Evolutionary conservation across 129 eudicot species (phyloP).

Genomic region (Heracleum sosnowskyi): DNA sequence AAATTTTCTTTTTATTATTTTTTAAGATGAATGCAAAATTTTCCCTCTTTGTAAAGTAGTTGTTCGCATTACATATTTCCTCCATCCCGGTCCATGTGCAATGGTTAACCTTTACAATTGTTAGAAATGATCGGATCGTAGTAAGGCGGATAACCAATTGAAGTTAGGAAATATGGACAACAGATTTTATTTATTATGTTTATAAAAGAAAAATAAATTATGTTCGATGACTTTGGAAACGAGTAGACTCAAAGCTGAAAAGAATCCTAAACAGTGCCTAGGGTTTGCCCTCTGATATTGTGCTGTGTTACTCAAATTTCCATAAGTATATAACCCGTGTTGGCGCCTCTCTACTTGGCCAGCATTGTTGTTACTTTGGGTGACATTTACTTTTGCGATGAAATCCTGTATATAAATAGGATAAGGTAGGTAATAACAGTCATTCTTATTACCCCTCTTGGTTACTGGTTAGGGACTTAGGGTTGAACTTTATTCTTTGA

Average conservation of each 20-base stretch:
- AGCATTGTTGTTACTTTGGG: not conserved
- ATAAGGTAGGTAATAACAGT: not conserved
- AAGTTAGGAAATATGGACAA: not conserved
- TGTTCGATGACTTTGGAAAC: not conserved
- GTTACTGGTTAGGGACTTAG: not conserved
- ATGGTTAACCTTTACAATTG: not conserved
- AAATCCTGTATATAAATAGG: not conserved
- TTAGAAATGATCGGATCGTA: not conserved
- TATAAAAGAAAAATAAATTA: not conserved
- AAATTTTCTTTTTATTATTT: no score
- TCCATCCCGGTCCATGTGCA: not conserved
- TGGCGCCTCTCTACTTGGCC: not conserved
- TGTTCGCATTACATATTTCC: not conserved
- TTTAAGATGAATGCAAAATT: not conserved
- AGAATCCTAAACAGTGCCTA: not conserved
- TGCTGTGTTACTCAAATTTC: not conserved
- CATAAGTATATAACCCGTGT: not conserved
- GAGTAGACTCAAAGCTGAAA: not conserved
- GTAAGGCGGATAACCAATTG: not conserved
- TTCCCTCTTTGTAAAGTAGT: not conserved
- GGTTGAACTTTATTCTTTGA: not conserved
- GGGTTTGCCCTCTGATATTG: not conserved
- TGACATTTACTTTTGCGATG: not conserved
- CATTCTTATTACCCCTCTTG: not conserved
- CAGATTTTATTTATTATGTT: not conserved